A percentile compares a stretch with the other conserved stretches of the same genome.
Evolutionary conservation across 1,284 basidiomycete species (phyloP).

Genomic region (Pterulicium gracile): DNA sequence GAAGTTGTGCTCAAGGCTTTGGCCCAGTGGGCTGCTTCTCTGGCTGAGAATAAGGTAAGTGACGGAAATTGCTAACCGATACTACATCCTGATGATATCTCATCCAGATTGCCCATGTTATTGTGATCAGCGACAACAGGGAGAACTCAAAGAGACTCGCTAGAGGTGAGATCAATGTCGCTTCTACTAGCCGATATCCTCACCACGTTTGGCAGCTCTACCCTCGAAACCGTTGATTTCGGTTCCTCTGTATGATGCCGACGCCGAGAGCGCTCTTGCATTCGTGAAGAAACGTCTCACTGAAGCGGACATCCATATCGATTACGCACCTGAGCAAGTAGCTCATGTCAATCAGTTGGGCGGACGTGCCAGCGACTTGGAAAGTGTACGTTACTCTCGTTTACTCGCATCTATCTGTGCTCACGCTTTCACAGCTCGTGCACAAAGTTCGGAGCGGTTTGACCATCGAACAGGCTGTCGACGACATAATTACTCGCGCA

Average conservation of each 20-base stretch:
- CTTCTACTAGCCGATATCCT: constrained; percentile 1
- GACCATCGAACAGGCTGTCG: constrained; percentile 69
- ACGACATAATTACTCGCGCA: constrained; percentile 76
- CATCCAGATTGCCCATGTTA: constrained; percentile 74
- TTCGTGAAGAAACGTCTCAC: constrained; percentile 77
- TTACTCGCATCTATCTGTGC: constrained; percentile 4
- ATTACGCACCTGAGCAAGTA: constrained; percentile 42
- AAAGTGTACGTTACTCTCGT: constrained; percentile 42
- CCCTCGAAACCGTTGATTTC: constrained; percentile 78
- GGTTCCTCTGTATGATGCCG: constrained; percentile 79
- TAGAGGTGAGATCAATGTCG: constrained; percentile 39
- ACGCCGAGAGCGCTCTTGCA: constrained; percentile 65
- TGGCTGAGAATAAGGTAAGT: constrained; percentile 70
- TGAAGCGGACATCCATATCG: constrained; percentile 42
- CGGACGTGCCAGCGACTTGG: constrained; percentile 80
- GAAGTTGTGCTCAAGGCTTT: constrained; percentile 72
- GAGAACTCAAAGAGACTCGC: constrained; percentile 80
- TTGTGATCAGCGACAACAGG: constrained; percentile 85
- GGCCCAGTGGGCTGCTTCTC: constrained; percentile 76
- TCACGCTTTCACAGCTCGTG: constrained; percentile 44
- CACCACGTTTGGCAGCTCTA: constrained; percentile 41
- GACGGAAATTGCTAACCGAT: neutral
- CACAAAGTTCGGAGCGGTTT: constrained; percentile 78
- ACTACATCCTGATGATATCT: neutral
- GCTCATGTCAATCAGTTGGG: constrained; percentile 64